A percentile compares a stretch with the other conserved stretches of the same genome.
Evolutionary conservation across 2,329 filamentous ascomycete species (phyloP).

Genomic region (Aspergillus quadrilineatus): DNA sequence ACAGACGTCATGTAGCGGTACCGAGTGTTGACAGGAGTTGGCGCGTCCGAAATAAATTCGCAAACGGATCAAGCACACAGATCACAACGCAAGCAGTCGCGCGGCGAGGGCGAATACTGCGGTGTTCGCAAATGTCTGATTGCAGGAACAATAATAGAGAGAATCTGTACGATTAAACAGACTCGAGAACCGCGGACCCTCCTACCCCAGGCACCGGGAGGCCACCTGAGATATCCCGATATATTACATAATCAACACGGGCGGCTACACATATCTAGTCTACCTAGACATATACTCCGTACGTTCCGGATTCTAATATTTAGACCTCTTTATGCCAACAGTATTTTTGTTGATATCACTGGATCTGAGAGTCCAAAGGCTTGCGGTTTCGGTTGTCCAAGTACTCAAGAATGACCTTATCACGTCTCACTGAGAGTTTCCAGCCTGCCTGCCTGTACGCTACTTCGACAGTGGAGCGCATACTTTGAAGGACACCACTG

Average conservation of each 20-base stretch:
- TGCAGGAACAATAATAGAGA: background rate
- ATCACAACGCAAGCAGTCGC: background rate
- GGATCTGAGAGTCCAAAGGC: too few relatives aligned
- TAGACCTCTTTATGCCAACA: too few relatives aligned
- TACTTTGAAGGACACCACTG: too few relatives aligned
- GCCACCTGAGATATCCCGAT: slow-evolving; percentile 31
- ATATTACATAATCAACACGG: slow-evolving; percentile 28
- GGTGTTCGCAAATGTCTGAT: background rate
- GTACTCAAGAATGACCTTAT: too few relatives aligned
- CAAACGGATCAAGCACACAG: background rate
- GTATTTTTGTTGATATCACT: too few relatives aligned
- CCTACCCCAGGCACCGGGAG: slow-evolving; percentile 26
- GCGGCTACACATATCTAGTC: too few relatives aligned
- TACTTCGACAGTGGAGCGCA: too few relatives aligned
- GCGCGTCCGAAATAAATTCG: slow-evolving; percentile 17
- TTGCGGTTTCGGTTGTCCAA: too few relatives aligned
- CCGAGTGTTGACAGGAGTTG: slow-evolving; percentile 19
- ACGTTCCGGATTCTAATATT: too few relatives aligned
- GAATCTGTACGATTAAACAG: slow-evolving; percentile 7
- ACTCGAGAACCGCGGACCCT: slow-evolving; percentile 12
- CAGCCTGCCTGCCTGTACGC: too few relatives aligned
- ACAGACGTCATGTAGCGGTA: slow-evolving; percentile 38
- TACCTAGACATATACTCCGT: too few relatives aligned
- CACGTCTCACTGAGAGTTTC: too few relatives aligned
- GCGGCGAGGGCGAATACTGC: slow-evolving; percentile 3